Base-by-base conservation (phyloP, 2,329 filamentous ascomycete genomes). In the Neonectria hederae region DNA sequence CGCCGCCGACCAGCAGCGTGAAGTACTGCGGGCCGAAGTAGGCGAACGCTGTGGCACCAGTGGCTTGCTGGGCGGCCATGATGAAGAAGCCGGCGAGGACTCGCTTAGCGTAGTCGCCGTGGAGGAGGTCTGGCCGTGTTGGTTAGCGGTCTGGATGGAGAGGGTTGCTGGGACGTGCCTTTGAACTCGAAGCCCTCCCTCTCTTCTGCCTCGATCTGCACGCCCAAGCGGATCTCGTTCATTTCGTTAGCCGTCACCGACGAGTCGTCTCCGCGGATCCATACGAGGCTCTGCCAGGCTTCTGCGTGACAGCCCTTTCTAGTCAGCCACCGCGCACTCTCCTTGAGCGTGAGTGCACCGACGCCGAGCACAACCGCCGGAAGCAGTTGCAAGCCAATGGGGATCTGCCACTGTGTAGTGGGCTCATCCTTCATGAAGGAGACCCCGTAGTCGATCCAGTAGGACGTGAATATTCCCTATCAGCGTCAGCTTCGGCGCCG, bases 361-460 rank as follows among this genome's bases (percentile, higher is more conserved):
- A 84, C 55, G 0, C 82, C 83, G 51, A 86, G 81, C 0, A 85
- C 63, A 1, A 74, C 80, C 0, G 82, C 83, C 0, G 83, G 83
- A 0, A 83, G 72, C 7, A 86, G 76, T 67, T 86, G 84, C 4
- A 87, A 75, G 0, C 82, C 84, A 57, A 88, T 81, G 1, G 85
- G 85, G 28, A 87, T 80, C 73, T 86, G 85, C 86, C 85, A 88
- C 74, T 87, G 84, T 2, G 74, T 74, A 0, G 81, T 61, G 2
- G 51, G 54, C 5, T 56, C 49, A 26, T 53, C 19, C 10, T 58
- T 32, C 22, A 62, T 45, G 49, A 46, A 53, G 4, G 53, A 54
- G 4, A 59, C 63, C 1, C 55, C 63, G 35, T 68, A 67, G 32
- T 65, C 59, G 21, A 63, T 49, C 65, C 62, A 65, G 53, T 63